A percentile compares a stretch with the other conserved stretches of the same genome.
phyloP scores from a whole-genome alignment of 2,329 filamentous ascomycete genomes.

The Fusarium sp. region DNA sequence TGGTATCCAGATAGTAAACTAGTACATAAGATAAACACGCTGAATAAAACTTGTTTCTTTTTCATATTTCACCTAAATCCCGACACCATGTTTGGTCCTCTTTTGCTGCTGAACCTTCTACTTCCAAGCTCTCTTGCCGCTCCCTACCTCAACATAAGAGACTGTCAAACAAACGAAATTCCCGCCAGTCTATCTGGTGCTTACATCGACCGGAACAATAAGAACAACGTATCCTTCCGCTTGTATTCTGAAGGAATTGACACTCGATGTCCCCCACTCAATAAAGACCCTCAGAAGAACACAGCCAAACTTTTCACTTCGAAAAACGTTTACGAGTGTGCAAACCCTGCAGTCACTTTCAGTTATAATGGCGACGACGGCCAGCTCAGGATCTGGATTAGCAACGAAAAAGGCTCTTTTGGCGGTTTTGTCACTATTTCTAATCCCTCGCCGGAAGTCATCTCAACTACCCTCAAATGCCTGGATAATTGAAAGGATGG shows the following conservation, averaged over 20 bases:
- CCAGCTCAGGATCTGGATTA: neutral
- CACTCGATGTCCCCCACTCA: neutral
- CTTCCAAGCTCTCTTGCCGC: neutral
- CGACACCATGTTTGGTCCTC: neutral
- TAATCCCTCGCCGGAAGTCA: neutral
- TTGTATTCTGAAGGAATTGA: neutral
- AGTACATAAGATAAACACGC: neutral
- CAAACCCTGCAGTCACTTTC: neutral
- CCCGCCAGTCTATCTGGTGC: neutral
- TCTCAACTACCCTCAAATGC: neutral
- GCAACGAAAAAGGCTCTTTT: neutral
- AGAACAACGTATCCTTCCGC: neutral
- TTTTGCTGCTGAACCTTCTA: neutral
- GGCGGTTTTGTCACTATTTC: neutral
- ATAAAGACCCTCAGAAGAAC: neutral
- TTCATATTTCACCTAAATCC: accelerated
- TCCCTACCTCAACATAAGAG: neutral
- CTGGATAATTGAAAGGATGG: accelerated
- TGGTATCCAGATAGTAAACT: accelerated
- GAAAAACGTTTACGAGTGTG: neutral
- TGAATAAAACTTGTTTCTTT: neutral
- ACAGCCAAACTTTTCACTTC: neutral
- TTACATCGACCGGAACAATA: neutral
- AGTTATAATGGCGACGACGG: neutral
- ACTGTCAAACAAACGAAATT: neutral